phyloP scores from a whole-genome alignment of 2,329 filamentous ascomycete species.

The Furcasterigmium sp. region DNA sequence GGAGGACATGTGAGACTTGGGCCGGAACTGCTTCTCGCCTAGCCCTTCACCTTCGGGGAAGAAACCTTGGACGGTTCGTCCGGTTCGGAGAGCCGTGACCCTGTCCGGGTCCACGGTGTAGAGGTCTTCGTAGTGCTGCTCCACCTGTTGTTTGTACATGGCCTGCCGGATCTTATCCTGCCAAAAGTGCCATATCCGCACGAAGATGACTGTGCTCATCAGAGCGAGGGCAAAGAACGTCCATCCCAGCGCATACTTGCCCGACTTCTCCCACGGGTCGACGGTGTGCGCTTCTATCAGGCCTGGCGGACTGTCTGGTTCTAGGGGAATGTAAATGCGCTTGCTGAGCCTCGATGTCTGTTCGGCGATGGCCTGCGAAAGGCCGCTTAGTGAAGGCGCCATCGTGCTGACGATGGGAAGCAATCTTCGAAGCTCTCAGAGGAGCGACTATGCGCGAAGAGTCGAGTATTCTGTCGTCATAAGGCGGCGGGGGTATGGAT shows the following conservation, averaged over 20 bases:
- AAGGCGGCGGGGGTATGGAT: not conserved
- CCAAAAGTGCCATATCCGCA: constrained; percentile 84
- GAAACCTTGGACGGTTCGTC: constrained; percentile 60
- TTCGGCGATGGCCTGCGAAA: constrained; percentile 24
- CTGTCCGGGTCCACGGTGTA: constrained; percentile 47
- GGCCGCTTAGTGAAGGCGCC: constrained; percentile 30
- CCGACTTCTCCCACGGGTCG: constrained; percentile 77
- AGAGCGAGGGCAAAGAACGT: constrained; percentile 80
- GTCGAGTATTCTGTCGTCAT: constrained; percentile 8
- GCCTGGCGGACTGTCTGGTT: constrained; percentile 53
- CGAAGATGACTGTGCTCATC: constrained; percentile 58
- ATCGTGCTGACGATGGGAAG: constrained; percentile 23
- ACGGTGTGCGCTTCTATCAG: constrained; percentile 57
- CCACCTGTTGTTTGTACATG: constrained; percentile 76
- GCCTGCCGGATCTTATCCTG: constrained; percentile 90
- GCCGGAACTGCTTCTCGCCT: constrained; percentile 52
- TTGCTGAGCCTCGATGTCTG: constrained; percentile 37
- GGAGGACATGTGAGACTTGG: constrained; percentile 70
- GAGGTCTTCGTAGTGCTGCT: constrained; percentile 55
- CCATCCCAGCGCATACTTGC: constrained; percentile 83
- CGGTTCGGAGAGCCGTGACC: constrained; percentile 40
- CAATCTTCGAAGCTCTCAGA: constrained; percentile 10
- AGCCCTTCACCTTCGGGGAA: constrained; percentile 62
- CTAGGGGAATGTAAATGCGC: constrained; percentile 56
- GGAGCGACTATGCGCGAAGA: constrained; percentile 19